Conservation (phyloP, 2,329 filamentous ascomycete genomes). For the Plectosphaerella sp. region DNA sequence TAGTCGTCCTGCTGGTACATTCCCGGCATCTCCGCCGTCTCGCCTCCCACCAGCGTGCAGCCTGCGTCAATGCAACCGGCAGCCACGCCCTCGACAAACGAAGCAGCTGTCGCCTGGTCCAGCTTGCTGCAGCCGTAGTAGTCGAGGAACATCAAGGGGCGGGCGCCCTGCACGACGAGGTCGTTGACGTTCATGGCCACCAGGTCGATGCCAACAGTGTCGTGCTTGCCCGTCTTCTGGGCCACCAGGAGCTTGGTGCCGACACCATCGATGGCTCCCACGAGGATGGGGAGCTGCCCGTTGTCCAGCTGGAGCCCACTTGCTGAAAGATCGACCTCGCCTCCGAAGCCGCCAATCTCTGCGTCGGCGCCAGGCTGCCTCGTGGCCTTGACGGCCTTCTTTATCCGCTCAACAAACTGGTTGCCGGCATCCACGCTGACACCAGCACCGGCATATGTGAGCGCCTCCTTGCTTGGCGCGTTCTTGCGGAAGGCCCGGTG, state of each 20-base stretch:
- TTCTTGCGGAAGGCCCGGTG: slow-evolving; percentile 61
- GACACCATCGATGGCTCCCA: slow-evolving; percentile 94
- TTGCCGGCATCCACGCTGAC: slow-evolving; percentile 96
- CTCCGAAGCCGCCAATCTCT: slow-evolving; percentile 92
- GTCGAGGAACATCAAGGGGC: slow-evolving; percentile 94
- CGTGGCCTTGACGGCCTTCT: slow-evolving; percentile 81
- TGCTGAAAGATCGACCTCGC: slow-evolving; percentile 70
- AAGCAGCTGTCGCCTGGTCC: slow-evolving; percentile 69
- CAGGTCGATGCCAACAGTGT: slow-evolving; percentile 92
- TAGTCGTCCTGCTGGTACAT: slow-evolving; percentile 89
- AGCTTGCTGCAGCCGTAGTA: slow-evolving; percentile 94
- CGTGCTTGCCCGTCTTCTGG: slow-evolving; percentile 82
- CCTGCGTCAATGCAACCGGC: slow-evolving; percentile 79
- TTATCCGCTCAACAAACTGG: slow-evolving; percentile 87
- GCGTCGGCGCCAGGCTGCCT: slow-evolving; percentile 83
- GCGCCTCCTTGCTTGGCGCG: slow-evolving; percentile 38
- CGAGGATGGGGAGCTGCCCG: slow-evolving; percentile 63
- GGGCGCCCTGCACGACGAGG: slow-evolving; percentile 90
- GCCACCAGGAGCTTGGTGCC: slow-evolving; percentile 97
- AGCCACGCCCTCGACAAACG: slow-evolving; percentile 90
- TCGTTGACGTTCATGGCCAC: slow-evolving; percentile 99
- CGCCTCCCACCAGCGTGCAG: slow-evolving; percentile 91
- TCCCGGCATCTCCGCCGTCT: slow-evolving; percentile 97
- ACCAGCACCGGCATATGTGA: slow-evolving; percentile 91
- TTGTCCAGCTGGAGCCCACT: slow-evolving; percentile 49